phyloP scores from a whole-genome alignment of 2,329 filamentous ascomycete species.

The Trichoderma sp. region DNA sequence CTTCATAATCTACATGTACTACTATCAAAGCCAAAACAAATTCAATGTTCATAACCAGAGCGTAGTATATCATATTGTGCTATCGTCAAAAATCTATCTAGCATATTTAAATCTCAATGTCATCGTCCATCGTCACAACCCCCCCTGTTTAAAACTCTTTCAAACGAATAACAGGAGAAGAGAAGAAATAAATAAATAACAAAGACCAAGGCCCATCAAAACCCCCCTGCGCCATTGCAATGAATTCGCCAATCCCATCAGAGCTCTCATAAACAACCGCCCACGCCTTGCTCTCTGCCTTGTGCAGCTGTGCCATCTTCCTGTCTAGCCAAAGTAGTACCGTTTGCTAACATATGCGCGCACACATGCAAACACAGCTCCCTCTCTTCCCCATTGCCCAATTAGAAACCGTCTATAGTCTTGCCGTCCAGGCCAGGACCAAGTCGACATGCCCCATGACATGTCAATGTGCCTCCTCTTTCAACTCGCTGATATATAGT shows the following conservation, averaged over 20 bases:
- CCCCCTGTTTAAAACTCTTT: background rate
- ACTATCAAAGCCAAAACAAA: background rate
- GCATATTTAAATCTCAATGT: background rate
- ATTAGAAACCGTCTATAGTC: background rate
- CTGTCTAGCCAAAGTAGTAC: constrained; percentile 10
- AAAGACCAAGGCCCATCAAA: constrained; percentile 16
- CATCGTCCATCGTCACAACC: background rate
- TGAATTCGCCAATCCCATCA: constrained; percentile 19
- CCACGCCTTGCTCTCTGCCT: constrained; percentile 2
- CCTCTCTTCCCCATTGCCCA: background rate
- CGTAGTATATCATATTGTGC: constrained; percentile 22
- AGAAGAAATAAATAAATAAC: background rate
- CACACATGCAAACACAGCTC: background rate
- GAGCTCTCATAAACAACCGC: background rate
- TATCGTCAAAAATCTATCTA: constrained; percentile 20
- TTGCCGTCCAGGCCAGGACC: background rate
- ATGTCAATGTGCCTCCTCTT: background rate
- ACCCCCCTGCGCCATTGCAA: constrained; percentile 25
- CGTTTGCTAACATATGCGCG: background rate
- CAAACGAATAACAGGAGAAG: constrained; percentile 1
- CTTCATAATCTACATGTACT: background rate
- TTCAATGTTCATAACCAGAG: background rate
- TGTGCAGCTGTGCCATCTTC: background rate
- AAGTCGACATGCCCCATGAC: background rate
- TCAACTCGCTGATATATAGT: background rate